Evolutionary conservation across 805 yeast genomes (phyloP).

Genomic region (Kuraishia molischiana): DNA sequence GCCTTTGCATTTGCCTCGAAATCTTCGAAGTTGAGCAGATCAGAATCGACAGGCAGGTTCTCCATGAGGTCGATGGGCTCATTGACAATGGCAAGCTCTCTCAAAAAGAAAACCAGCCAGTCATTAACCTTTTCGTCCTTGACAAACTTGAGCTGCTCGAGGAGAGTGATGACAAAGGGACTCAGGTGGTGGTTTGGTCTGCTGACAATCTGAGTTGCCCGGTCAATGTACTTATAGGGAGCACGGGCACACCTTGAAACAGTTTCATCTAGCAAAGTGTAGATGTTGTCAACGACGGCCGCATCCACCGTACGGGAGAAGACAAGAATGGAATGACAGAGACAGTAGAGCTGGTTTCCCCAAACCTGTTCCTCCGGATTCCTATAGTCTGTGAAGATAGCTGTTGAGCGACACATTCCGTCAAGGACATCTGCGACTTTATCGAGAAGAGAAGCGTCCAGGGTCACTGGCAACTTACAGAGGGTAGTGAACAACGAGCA

Average conservation of each 20-base stretch:
- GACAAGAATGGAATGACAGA: slow-evolving; percentile 36
- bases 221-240: slow-evolving; percentile 82
- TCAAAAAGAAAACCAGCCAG: slow-evolving; percentile 44
- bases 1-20: neutral
- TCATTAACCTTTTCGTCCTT: slow-evolving; percentile 18
- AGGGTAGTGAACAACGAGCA: slow-evolving; percentile 62
- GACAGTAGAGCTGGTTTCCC: slow-evolving; percentile 44
- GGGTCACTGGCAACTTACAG: slow-evolving; percentile 33
- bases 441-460: slow-evolving; percentile 15
- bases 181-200: slow-evolving; percentile 32
- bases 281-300: slow-evolving; percentile 25
- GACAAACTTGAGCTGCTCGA: slow-evolving; percentile 64
- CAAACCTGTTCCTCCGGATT: slow-evolving; percentile 17
- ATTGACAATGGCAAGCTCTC: slow-evolving; percentile 44
- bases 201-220: slow-evolving; percentile 16
- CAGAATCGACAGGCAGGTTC: slow-evolving; percentile 4
- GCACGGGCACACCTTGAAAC: slow-evolving; percentile 58
- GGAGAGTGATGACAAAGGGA: slow-evolving; percentile 44
- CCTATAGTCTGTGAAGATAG: slow-evolving; percentile 37
- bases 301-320: slow-evolving; percentile 1
- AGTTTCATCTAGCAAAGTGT: slow-evolving; percentile 67
- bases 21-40: neutral
- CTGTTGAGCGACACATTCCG: slow-evolving; percentile 37
- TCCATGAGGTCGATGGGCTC: slow-evolving; percentile 29
- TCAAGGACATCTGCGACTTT: slow-evolving; percentile 42